phyloP scores from a whole-genome alignment of 768 basidiomycete genomes.

The Mycena alexandri region DNA sequence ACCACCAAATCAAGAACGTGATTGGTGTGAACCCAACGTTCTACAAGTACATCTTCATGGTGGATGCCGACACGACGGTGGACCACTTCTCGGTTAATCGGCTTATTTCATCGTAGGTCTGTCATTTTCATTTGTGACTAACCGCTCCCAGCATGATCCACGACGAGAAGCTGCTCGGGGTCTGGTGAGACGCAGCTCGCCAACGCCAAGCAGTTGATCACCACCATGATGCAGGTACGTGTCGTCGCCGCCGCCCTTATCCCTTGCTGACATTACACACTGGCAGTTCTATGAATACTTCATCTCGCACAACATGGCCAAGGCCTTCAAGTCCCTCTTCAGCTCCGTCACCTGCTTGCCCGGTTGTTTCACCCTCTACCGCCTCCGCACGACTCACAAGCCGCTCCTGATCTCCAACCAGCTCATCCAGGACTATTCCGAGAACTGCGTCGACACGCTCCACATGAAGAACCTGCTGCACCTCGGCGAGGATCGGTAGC shows the following conservation, averaged over 20 bases:
- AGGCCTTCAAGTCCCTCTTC: constrained; percentile 96
- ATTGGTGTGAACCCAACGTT: too few relatives aligned
- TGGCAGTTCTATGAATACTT: constrained; percentile 96
- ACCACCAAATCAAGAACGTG: too few relatives aligned
- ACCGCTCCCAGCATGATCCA: constrained; percentile 84
- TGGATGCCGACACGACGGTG: constrained; percentile 97
- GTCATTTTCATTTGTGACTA: constrained; percentile 12
- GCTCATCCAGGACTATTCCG: constrained; percentile 92
- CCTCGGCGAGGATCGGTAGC: constrained; percentile 98
- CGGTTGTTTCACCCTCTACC: constrained; percentile 99
- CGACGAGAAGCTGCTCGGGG: constrained; percentile 92
- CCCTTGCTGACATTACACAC: constrained; percentile 7
- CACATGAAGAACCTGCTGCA: constrained; percentile 99
- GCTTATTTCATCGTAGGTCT: constrained; percentile 90
- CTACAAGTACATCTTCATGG: constrained; percentile 95
- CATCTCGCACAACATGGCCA: constrained; percentile 98
- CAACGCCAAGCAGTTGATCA: constrained; percentile 94
- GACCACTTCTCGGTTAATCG: constrained; percentile 90
- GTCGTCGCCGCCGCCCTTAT: neutral
- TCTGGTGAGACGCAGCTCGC: constrained; percentile 95
- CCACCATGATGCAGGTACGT: constrained; percentile 93
- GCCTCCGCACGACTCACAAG: constrained; percentile 95
- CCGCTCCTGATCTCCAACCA: constrained; percentile 95
- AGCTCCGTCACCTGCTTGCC: constrained; percentile 99
- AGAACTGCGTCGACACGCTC: constrained; percentile 96